Evolutionary conservation across 2,329 filamentous ascomycete genomes (phyloP), one percentile per base, ranked within the genome.

Genomic region (Hypoxylon sp.): DNA sequence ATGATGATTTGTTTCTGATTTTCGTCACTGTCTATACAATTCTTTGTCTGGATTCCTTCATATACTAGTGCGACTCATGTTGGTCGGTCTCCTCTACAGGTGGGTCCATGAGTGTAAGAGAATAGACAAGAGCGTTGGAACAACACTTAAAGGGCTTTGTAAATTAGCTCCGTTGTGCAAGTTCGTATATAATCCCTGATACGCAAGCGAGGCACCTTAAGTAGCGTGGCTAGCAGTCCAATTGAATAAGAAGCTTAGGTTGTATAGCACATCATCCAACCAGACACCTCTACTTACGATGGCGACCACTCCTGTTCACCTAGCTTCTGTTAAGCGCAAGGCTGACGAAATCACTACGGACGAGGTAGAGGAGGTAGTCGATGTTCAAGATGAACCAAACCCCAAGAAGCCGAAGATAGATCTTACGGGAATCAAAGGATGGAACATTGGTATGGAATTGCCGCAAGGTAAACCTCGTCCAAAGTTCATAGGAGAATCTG

Each of bases 361-460:
- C 33, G 32, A 54, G 46, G 3, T 4, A 11, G 57, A 48, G 26
- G 49, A 53, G 22, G 6, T 7, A n/a, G n/a, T 2, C 8, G 14
- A 42, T 20, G 4, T 11, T 26, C 11, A 50, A 7, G 40, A 45
- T 9, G 55, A 45, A 2, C 55, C 54, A 44, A 12, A 7, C 20
- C 2, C 36, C 4, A 53, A 63, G n/a, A 55, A 24, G 40, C 11
- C 28, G 16, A 59, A 48, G 28, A 14, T 12, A 16, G 50, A 59
- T 4, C 22, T n/a, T 2, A 22, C 3, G 1, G 24, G 46, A 5
- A 22, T 5, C 12, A 16, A 53, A 28, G 22, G 20, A 8, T 65
- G 65, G 65, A 30, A 55, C 30, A 4, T 28, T 9, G 55, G 32
- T n/a, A 68, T 63, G 62, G 51, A 61, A 18, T 54, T 68, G 9